A percentile compares a stretch with the other conserved stretches of the same genome.
phyloP scores from a whole-genome alignment of 352 stramenopile genomes.

The Globisporangium parvum region DNA sequence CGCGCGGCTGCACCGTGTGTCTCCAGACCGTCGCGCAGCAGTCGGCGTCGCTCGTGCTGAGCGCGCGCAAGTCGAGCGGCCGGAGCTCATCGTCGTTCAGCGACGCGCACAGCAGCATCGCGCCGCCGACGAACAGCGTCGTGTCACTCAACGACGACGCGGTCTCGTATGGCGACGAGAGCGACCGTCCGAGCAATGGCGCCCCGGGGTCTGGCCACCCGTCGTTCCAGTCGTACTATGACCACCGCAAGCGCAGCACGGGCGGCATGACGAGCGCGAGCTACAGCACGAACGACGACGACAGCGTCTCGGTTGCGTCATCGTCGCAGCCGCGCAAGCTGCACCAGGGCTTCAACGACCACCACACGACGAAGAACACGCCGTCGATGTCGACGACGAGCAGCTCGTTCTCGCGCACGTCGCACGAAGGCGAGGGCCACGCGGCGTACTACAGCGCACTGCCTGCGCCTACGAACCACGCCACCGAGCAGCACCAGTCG shows the following conservation, averaged over 20 bases:
- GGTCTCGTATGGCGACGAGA: conserved; percentile 15
- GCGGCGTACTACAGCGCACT: conserved; percentile 6
- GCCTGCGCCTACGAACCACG: conserved; percentile 15
- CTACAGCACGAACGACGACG: conserved; percentile 7
- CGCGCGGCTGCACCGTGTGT: conserved; percentile 21
- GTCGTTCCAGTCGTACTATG: conserved; percentile 19
- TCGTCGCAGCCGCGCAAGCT: conserved; percentile 14
- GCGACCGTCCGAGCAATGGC: conserved; percentile 12
- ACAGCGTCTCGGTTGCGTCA: neutral
- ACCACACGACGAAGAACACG: conserved; percentile 10
- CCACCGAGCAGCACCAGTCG: neutral
- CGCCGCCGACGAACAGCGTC: conserved; percentile 7
- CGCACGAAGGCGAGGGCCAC: conserved; percentile 15
- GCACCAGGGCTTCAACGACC: conserved; percentile 14
- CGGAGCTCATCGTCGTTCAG: conserved; percentile 13
- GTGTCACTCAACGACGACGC: conserved; percentile 13
- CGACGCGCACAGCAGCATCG: conserved; percentile 4
- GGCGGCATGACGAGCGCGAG: neutral
- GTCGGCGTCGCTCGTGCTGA: neutral
- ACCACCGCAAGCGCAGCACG: conserved; percentile 15
- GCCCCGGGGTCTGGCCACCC: conserved; percentile 15
- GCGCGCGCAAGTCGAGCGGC: conserved; percentile 6
- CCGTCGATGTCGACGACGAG: conserved; percentile 56
- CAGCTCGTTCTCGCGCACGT: conserved; percentile 46
- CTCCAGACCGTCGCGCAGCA: conserved; percentile 8